These are phyloP conservation scores for Crithidia sp. DNA, from an alignment of 208 protist genomes.

Conservation along the genomic window DNA sequence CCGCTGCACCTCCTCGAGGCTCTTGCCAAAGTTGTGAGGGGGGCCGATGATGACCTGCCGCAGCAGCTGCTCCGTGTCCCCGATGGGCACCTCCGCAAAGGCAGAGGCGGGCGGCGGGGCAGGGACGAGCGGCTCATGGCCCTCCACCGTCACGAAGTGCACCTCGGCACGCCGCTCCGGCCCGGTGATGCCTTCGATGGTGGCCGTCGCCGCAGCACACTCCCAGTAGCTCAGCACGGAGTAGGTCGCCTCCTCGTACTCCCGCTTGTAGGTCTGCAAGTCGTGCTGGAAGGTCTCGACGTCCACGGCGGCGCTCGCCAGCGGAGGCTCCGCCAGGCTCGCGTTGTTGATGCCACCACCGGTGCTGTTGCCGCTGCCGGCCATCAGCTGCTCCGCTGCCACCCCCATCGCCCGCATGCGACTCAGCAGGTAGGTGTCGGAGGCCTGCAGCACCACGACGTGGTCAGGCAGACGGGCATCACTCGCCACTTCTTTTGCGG, in stretches of 20 bases:
- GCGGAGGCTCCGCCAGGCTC: neutral
- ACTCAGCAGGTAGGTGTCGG: constrained; percentile 80
- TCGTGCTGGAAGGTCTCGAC: constrained; percentile 69
- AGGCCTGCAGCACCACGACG: constrained; percentile 78
- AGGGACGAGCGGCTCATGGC: constrained; percentile 68
- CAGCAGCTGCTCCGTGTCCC: constrained; percentile 49
- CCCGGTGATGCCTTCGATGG: constrained; percentile 40
- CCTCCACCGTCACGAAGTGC: constrained; percentile 53
- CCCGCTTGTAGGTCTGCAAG: constrained; percentile 53
- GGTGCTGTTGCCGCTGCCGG: neutral
- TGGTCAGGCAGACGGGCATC: constrained; percentile 75
- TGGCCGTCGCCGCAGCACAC: constrained; percentile 55
- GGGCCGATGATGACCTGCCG: constrained; percentile 70
- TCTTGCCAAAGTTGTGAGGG: constrained; percentile 91
- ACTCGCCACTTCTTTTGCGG: constrained; percentile 47
- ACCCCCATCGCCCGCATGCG: constrained; percentile 50
- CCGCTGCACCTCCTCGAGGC: constrained; percentile 74
- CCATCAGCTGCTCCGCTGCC: constrained; percentile 26
- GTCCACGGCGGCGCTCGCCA: constrained; percentile 27
- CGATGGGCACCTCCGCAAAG: constrained; percentile 45
- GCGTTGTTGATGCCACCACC: neutral
- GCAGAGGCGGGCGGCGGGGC: constrained; percentile 66
- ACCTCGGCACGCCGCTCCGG: constrained; percentile 34
- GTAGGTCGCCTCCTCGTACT: constrained; percentile 70
- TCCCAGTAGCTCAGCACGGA: constrained; percentile 84